Base-by-base conservation (phyloP, 2,329 filamentous ascomycete genomes). In the Aspergillus niger region DNA sequence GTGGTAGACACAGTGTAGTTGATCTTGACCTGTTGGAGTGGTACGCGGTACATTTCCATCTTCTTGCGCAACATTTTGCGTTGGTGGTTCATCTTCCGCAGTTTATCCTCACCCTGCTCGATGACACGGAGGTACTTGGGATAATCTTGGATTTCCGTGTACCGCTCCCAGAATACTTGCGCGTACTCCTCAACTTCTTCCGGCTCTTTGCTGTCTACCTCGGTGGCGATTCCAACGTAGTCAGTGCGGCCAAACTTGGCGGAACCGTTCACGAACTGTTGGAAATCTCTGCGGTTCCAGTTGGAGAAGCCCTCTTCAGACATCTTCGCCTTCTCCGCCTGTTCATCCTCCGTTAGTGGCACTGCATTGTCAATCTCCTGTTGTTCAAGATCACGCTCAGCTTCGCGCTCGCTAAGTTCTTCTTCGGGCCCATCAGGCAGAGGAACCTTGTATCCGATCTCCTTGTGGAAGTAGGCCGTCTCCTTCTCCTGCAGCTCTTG, bases 1-100 rank as follows among this genome's bases (percentile, higher is more conserved):
- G 96, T 99, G 2, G 95, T 99, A 6, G 92, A 97, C 28, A 99
- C 95, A 0, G 93, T 97, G 78, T 99, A 99, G 80, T 97, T 98
- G 81, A 99, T 92, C 82, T 97, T 97, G 71, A 99, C 87, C 77
- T 99, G 95, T 76, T 99, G 95, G 15, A 99, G 84, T 24, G 95
- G 96, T 53, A 98, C 94, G n/a, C 95, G 90, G 75, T 97, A 98
- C 82, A 95, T 91, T 69, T 89, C 86, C 85, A 99, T 91, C 85
- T 99, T 99, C 85, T 93, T 96, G 65, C 89, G 88, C 58, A 99
- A 85, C 81, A 98, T 89, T 78, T 96, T 94, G 64, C 92, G 90
- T 76, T 98, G 94, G 74, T 96, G 91, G 67, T 95, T 91, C 61
- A 94, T 91, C 77, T 94, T 94, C 57, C 90, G 88, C 59, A 91